A percentile compares a stretch with the other conserved stretches of the same genome.
Conservation (phyloP, 805 yeast species). For the Candida palmyrensis region DNA sequence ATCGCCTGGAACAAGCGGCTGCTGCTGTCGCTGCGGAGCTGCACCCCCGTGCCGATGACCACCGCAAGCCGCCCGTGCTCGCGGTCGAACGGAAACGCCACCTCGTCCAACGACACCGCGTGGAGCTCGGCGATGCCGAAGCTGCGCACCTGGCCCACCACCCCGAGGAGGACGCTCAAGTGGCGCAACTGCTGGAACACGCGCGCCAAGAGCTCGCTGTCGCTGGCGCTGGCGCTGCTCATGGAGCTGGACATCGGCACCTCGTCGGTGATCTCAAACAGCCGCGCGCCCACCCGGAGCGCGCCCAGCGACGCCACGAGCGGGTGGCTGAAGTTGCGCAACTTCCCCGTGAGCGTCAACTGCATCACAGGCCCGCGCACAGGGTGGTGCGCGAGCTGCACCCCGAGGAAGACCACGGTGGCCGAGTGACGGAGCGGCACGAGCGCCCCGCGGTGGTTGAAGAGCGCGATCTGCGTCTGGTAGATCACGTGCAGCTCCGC, state of each 20-base stretch:
- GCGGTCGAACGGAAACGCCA: slow-evolving; percentile 26
- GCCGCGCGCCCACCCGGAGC: slow-evolving; percentile 15
- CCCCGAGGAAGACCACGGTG: slow-evolving; percentile 26
- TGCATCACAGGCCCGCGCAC: slow-evolving; percentile 16
- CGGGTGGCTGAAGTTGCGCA: slow-evolving; percentile 19
- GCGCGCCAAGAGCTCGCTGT: slow-evolving; percentile 2
- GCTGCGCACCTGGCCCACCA: slow-evolving; percentile 28
- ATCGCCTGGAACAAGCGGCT: slow-evolving; percentile 11
- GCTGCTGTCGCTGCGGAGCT: slow-evolving; percentile 4
- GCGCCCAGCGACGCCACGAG: slow-evolving; percentile 16
- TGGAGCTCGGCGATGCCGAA: slow-evolving; percentile 18
- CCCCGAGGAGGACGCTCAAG: slow-evolving; percentile 25
- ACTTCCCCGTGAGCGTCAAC: slow-evolving; percentile 21
- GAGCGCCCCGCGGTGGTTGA: slow-evolving; percentile 22
- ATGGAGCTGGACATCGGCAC: neutral
- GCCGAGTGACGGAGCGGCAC: slow-evolving; percentile 31
- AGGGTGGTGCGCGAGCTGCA: slow-evolving; percentile 15
- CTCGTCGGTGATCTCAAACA: slow-evolving; percentile 24
- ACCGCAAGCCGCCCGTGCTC: slow-evolving; percentile 13
- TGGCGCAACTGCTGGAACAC: slow-evolving; percentile 26
- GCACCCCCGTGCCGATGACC: slow-evolving; percentile 10
- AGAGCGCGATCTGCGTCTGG: slow-evolving; percentile 19
- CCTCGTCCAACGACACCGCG: slow-evolving; percentile 19
- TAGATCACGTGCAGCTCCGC: slow-evolving; percentile 10
- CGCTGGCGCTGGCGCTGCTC: neutral